Conservation (phyloP, 371 early-diverging fungal species). For the Mortierella sp. region DNA sequence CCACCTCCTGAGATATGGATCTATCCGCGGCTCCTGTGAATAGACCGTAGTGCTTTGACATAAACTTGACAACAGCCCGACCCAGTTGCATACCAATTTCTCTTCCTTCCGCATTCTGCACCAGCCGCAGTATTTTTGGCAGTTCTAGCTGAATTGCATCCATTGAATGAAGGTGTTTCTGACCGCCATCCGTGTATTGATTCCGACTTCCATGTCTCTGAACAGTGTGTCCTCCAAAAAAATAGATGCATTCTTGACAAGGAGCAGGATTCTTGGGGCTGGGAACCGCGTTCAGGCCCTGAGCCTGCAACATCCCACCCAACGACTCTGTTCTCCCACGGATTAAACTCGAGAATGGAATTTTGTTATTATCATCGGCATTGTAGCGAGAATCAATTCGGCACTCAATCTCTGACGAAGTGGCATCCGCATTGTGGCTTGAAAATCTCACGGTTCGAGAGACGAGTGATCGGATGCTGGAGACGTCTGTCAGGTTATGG, state of each 20-base stretch:
- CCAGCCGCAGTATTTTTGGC: constrained; percentile 29
- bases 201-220: constrained; percentile 27
- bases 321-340: constrained; percentile 29
- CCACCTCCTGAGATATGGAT: background rate
- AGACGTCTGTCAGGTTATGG: background rate
- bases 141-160: constrained; percentile 52
- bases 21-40: background rate
- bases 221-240: constrained; percentile 39
- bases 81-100: constrained; percentile 35
- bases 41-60: constrained; percentile 22
- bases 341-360: constrained; percentile 17
- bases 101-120: constrained; percentile 18
- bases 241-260: constrained; percentile 21
- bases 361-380: background rate
- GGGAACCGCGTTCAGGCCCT: constrained; percentile 27
- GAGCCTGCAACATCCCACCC: constrained; percentile 40
- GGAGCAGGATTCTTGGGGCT: constrained; percentile 27
- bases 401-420: background rate
- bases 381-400: background rate
- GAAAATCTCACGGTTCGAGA: background rate
- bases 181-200: background rate
- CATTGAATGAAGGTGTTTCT: background rate
- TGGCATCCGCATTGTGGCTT: too few species aligned
- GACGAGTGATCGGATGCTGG: constrained; percentile 33
- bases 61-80: constrained; percentile 26